These are phyloP conservation scores for Plasmopara viticola DNA, from an alignment of 352 stramenopile species.

Conservation along the genomic window DNA sequence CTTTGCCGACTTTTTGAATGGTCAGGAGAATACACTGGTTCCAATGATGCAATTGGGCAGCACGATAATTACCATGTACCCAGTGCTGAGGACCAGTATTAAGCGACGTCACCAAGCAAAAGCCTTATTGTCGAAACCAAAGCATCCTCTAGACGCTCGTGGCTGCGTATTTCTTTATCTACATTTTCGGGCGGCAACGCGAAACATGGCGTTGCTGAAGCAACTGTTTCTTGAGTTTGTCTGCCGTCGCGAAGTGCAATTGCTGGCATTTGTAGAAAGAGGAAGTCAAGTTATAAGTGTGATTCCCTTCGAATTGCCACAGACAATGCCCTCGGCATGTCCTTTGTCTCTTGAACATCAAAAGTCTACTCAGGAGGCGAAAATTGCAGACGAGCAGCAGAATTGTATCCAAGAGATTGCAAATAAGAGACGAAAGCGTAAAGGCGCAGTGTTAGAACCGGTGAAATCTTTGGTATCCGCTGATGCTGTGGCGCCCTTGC, in stretches of 20 bases:
- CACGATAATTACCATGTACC: conserved; percentile 40
- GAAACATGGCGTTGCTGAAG: conserved; percentile 34
- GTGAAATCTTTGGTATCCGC: not conserved
- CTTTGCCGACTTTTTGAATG: conserved; percentile 43
- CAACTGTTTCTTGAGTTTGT: conserved; percentile 39
- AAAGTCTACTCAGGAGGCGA: not conserved
- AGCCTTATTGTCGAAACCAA: conserved; percentile 29
- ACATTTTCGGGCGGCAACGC: conserved; percentile 27
- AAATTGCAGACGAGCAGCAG: not conserved
- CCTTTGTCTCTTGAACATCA: not conserved
- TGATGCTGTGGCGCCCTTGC: not conserved
- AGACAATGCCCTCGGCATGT: not conserved
- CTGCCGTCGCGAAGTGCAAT: conserved; percentile 12
- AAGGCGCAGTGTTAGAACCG: not conserved
- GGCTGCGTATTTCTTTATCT: conserved; percentile 39
- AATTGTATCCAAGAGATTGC: too few relatives aligned
- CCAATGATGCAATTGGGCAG: conserved; percentile 29
- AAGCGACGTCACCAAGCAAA: conserved; percentile 6
- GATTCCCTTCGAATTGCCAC: conserved; percentile 26
- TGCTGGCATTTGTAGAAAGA: conserved; percentile 23
- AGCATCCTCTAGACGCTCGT: conserved; percentile 10
- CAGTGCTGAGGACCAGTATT: conserved; percentile 14
- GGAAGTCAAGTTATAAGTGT: conserved; percentile 32
- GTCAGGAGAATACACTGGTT: conserved; percentile 38
- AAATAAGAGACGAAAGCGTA: not conserved